Conservation (phyloP, 352 stramenopile genomes). For the Globisporangium okanoganense region DNA sequence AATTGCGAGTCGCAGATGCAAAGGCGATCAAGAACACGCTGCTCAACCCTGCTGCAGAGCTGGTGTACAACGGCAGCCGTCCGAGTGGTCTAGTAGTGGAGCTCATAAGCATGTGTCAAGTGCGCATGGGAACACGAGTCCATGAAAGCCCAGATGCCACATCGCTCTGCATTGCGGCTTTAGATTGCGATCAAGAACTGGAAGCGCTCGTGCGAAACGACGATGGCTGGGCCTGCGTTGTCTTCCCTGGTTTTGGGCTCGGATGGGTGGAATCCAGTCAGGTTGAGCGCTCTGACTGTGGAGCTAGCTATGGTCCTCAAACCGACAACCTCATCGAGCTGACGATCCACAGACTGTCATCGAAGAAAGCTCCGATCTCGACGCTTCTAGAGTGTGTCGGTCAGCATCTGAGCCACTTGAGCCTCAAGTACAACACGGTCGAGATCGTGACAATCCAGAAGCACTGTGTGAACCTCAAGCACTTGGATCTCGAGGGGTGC, state of each 20-base stretch:
- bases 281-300: not conserved
- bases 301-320: not conserved
- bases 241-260: not conserved
- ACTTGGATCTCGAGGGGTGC: constrained; percentile 9
- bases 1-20: not conserved
- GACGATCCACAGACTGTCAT: constrained; percentile 5
- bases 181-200: not conserved
- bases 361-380: constrained; percentile 9
- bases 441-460: not conserved
- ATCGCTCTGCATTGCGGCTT: not conserved
- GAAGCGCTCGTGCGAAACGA: not conserved
- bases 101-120: not conserved
- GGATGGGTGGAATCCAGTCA: constrained; percentile 1
- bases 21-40: constrained; percentile 10
- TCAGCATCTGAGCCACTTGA: not conserved
- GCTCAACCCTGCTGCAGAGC: not conserved
- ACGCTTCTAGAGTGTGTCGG: constrained; percentile 4
- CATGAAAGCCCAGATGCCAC: not conserved
- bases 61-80: constrained; percentile 1
- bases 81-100: not conserved
- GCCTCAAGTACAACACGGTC: constrained; percentile 8
- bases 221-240: constrained; percentile 1
- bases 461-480: constrained; percentile 6
- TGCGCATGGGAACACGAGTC: not conserved
- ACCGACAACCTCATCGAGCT: constrained; percentile 2